Base-by-base conservation (phyloP, 2,329 filamentous ascomycete species). In the Akanthomyces lecanii region DNA sequence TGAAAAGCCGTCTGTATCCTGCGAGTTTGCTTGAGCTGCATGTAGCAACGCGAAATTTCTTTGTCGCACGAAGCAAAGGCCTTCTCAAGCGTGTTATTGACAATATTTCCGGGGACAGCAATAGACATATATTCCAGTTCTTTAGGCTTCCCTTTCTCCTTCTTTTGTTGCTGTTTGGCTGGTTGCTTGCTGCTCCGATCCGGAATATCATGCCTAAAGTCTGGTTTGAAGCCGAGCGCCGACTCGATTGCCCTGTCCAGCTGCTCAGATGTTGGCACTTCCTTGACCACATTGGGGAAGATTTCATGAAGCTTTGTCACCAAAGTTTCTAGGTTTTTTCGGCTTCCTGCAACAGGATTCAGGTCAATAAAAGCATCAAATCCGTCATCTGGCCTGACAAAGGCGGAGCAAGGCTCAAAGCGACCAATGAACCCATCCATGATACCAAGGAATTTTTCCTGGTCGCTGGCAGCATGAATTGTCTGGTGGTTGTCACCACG, bases 401-500 rank as follows among this genome's bases (percentile, higher is more conserved):
- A 82, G 0, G 82, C 78, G 67, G 93, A 84, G 64, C 92, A 82
- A 23, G 89, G 85, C 77, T 99, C 90, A 72, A 97, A 98, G 42
- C 95, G 87, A 14, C 85, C 76, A 67, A 99, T 82, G 76, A 99
- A 99, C 3, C 92, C 91, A 69, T 97, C 91, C 95, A 99, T 98
- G 69, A 99, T 96, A 5, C 86, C 85, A 53, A 95, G 81, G 62
- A 95, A 91, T 74, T 97, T 94, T 21, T 82, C 78, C 53, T 81
- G 76, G 51, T 89, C 85, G 62, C 90, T 89, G 52, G 85, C 89
- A 12, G 94, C 93, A 71, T 95, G 92, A 64, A 99, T 98, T 0
- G 95, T 99, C 77, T 99, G 95, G 74, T 99, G 95, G 71, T 98
- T 98, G 74, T 99, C 92, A 16, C 95, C 95, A 25, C 95, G 89